phyloP scores from a whole-genome alignment of 192 early-diverging fungal species.

The Rhizophagus sp. region DNA sequence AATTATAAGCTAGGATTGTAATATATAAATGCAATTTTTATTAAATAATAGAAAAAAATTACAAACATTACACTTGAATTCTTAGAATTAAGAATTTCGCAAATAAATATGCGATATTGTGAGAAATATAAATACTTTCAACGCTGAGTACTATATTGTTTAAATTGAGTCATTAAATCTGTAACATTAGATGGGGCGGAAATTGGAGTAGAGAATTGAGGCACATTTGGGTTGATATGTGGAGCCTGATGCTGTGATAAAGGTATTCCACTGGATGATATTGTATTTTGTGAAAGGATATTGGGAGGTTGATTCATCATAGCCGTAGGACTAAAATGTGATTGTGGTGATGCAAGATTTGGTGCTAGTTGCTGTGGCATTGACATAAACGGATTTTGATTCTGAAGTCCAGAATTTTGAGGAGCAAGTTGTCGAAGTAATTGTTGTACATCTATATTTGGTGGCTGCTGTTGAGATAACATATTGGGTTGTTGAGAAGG shows the following conservation, averaged over 20 bases:
- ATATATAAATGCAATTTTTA: not conserved
- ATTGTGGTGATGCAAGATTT: constrained; percentile 21
- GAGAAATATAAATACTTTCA: not conserved
- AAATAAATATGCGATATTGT: not conserved
- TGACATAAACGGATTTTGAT: constrained; percentile 26
- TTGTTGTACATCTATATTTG: constrained; percentile 31
- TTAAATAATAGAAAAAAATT: not conserved
- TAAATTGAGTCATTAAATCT: constrained; percentile 33
- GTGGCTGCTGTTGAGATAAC: constrained; percentile 32
- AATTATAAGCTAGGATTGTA: no score
- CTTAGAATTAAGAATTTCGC: not conserved
- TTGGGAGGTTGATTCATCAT: constrained; percentile 23
- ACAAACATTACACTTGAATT: not conserved
- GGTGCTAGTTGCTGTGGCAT: constrained; percentile 5
- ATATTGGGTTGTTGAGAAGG: constrained; percentile 22
- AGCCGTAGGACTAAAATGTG: constrained; percentile 2
- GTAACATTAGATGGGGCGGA: constrained; percentile 20
- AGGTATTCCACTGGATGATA: not conserved
- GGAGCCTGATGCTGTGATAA: constrained; percentile 26
- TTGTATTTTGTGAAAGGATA: not conserved
- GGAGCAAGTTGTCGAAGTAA: constrained; percentile 32
- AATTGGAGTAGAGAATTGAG: constrained; percentile 17
- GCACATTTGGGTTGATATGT: constrained; percentile 20
- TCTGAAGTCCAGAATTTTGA: constrained; percentile 15
- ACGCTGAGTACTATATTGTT: constrained; percentile 28